Conservation (phyloP, 352 stramenopile genomes). For the Phytopythium ostracodes region DNA sequence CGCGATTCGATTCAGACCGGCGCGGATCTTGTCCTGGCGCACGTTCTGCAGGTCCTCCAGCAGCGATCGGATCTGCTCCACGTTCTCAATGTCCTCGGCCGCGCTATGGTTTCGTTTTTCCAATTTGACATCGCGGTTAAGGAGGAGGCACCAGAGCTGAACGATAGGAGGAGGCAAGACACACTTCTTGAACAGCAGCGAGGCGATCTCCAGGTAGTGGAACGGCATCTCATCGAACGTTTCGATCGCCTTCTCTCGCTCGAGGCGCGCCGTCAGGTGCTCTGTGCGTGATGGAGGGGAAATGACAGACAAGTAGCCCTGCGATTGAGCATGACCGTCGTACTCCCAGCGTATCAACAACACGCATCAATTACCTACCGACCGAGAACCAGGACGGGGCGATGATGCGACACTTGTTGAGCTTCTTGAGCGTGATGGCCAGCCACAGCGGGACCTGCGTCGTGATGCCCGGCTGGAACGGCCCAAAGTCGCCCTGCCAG, state of each 20-base stretch:
- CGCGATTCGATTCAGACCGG: conserved; percentile 80
- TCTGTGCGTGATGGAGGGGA: conserved; percentile 26
- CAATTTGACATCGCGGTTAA: background rate
- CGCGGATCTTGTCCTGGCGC: conserved; percentile 88
- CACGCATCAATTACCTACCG: conserved; percentile 20
- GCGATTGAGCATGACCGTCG: too few species aligned
- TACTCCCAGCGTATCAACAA: background rate
- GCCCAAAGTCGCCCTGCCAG: conserved; percentile 75
- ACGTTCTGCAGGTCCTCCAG: conserved; percentile 88
- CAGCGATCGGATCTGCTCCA: conserved; percentile 76
- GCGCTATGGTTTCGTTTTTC: conserved; percentile 27
- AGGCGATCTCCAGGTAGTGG: conserved; percentile 86
- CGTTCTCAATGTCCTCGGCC: conserved; percentile 77
- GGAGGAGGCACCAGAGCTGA: background rate
- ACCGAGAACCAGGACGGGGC: conserved; percentile 79
- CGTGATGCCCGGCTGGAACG: conserved; percentile 82
- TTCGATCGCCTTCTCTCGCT: conserved; percentile 71
- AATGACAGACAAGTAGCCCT: too few species aligned
- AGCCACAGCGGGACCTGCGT: conserved; percentile 86
- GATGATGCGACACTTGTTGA: conserved; percentile 86
- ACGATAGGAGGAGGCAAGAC: background rate
- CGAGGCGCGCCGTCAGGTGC: conserved; percentile 46
- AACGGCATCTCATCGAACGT: conserved; percentile 81
- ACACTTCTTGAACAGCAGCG: conserved; percentile 82
- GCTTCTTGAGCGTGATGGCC: conserved; percentile 86